These are phyloP conservation scores for Ophiostoma australiae DNA, from an alignment of 2,329 filamentous ascomycete species.

Conservation along the genomic window DNA sequence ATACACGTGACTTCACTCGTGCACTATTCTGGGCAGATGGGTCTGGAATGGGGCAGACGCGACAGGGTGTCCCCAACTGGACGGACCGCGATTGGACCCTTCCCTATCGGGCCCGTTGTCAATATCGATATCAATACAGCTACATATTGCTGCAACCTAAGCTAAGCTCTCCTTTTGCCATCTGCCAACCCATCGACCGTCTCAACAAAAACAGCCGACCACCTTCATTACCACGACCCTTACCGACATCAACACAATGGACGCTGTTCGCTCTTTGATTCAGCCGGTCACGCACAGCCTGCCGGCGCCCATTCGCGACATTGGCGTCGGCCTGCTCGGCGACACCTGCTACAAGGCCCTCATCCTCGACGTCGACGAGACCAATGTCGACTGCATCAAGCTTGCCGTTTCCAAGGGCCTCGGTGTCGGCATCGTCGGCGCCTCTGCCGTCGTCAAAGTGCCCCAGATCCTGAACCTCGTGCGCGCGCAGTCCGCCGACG, in stretches of 20 bases:
- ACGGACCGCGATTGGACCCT: slow-evolving; percentile 11
- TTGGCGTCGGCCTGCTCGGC: slow-evolving; percentile 76
- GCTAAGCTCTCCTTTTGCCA: neutral
- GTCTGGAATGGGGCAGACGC: slow-evolving; percentile 17
- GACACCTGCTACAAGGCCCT: slow-evolving; percentile 78
- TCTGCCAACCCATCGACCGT: neutral
- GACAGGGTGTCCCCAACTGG: slow-evolving; percentile 20
- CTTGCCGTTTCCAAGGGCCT: slow-evolving; percentile 88
- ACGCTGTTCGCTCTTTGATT: slow-evolving; percentile 56
- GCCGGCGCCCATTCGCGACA: slow-evolving; percentile 67
- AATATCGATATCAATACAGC: neutral
- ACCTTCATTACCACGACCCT: neutral
- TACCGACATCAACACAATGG: slow-evolving; percentile 43
- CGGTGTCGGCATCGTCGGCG: slow-evolving; percentile 87
- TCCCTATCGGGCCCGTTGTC: slow-evolving; percentile 1
- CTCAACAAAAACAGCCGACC: neutral
- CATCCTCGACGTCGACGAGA: slow-evolving; percentile 76
- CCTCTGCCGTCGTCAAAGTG: slow-evolving; percentile 88
- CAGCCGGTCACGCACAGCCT: slow-evolving; percentile 68
- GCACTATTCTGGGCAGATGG: neutral
- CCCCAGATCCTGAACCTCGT: slow-evolving; percentile 94
- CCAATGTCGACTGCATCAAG: slow-evolving; percentile 74
- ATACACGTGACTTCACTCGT: slow-evolving; percentile 1
- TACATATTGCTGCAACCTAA: too few relatives aligned
- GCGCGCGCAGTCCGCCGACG: slow-evolving; percentile 70